A percentile compares a stretch with the other conserved stretches of the same genome.
These are phyloP conservation scores for Mycena alexandri DNA, from an alignment of 768 basidiomycete species.

Conservation along the genomic window DNA sequence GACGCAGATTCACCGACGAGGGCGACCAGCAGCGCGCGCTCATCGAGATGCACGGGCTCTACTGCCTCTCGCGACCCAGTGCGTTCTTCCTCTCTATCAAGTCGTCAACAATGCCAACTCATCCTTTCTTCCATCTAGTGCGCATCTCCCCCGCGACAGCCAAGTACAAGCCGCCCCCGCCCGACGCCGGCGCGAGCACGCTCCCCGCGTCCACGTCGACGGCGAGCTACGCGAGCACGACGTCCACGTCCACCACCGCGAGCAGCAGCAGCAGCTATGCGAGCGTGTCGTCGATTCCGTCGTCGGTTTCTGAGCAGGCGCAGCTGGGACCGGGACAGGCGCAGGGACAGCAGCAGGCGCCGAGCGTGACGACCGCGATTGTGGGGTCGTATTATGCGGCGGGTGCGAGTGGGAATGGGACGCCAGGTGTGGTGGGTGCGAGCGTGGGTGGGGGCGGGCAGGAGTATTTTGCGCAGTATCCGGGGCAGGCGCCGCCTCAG, in stretches of 20 bases:
- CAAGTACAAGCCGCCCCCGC: slow-evolving; percentile 78
- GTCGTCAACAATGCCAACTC: too few relatives aligned
- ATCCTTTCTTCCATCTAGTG: slow-evolving; percentile 70
- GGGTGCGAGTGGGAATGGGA: background rate
- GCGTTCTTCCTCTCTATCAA: slow-evolving; percentile 51
- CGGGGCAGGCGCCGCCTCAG: too few relatives aligned
- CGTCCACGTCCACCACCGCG: too few relatives aligned
- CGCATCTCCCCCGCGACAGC: slow-evolving; percentile 92
- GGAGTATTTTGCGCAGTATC: slow-evolving; percentile 28
- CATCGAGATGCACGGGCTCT: slow-evolving; percentile 92
- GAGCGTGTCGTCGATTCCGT: background rate
- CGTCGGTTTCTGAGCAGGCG: slow-evolving; percentile 7
- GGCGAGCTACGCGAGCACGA: background rate
- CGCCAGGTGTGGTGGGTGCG: slow-evolving; percentile 50
- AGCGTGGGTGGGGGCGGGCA: slow-evolving; percentile 52
- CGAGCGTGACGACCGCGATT: slow-evolving; percentile 79
- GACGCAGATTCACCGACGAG: slow-evolving; percentile 87
- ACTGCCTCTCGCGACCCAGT: slow-evolving; percentile 92
- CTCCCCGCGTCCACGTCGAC: slow-evolving; percentile 38
- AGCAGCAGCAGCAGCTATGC: too few relatives aligned
- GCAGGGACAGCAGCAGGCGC: slow-evolving; percentile 21
- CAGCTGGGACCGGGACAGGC: slow-evolving; percentile 47
- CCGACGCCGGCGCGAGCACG: slow-evolving; percentile 40
- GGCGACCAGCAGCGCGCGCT: slow-evolving; percentile 90
- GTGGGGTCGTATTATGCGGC: slow-evolving; percentile 53